These are phyloP conservation scores for Byssothecium circinans DNA, from an alignment of 2,329 filamentous ascomycete species.

Conservation along the genomic window DNA sequence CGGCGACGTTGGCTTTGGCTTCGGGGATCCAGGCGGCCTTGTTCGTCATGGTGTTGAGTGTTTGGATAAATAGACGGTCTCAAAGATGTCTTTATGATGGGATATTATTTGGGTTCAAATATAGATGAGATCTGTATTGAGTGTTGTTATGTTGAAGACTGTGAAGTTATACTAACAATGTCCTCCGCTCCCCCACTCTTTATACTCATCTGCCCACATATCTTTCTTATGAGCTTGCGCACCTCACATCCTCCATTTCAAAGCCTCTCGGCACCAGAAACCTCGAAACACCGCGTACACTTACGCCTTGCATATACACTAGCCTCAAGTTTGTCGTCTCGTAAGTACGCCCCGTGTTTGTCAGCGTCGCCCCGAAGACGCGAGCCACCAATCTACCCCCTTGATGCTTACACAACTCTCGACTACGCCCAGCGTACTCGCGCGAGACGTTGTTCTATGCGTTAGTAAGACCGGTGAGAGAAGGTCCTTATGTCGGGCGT, in stretches of 20 bases:
- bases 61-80: too few relatives aligned
- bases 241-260: neutral
- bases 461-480: conserved; percentile 52
- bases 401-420: too few relatives aligned
- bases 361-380: neutral
- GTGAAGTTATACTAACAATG: neutral
- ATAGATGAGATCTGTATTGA: neutral
- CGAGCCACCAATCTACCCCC: too few relatives aligned
- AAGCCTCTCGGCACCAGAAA: neutral
- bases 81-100: too few relatives aligned
- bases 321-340: neutral
- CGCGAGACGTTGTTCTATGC: too few relatives aligned
- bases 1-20: conserved; percentile 1
- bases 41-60: conserved; percentile 9
- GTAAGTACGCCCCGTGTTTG: neutral
- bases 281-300: neutral
- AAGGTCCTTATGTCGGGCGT: too few relatives aligned
- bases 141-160: neutral
- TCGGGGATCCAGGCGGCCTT: conserved; percentile 11
- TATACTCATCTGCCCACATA: neutral
- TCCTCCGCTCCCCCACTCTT: neutral
- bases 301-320: neutral
- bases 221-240: neutral
- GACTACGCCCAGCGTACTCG: too few relatives aligned
- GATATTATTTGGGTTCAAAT: neutral